Base-by-base conservation (phyloP, 208 protist genomes). In the Wallacemonas sp. region DNA sequence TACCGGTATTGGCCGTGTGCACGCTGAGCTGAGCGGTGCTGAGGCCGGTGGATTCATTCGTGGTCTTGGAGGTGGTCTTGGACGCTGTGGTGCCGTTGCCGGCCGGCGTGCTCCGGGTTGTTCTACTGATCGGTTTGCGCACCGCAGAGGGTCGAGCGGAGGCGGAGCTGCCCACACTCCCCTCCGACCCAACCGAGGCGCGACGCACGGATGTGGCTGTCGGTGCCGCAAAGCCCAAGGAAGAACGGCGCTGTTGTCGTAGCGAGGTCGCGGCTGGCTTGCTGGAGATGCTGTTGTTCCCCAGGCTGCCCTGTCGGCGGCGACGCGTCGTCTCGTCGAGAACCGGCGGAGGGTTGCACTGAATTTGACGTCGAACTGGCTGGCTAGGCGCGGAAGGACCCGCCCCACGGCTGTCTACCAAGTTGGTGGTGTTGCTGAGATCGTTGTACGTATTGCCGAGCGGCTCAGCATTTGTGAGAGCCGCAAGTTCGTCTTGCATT, bases 391-490 rank as follows among this genome's bases (percentile, higher is more conserved):
- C 8, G 51, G 17, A n/a, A n/a, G n/a, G n/a, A n/a, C n/a, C 51
- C 5, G 15, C 51, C 4, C 30, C 51, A 9, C 51, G n/a, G 28
- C 51, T 31, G 15, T 15, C 30, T 14, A 58, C 30, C 31, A 58
- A 19, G 19, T 58, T 1, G 14, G 51, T 42, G n/a, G 51, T 58
- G 51, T 58, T 33, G 26, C 21, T 54, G 12, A 38, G 11, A 19
- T 58, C 51, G 12, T 38, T 58, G 59, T 64, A 64, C 8, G 59
- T 64, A 28, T 47, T 64, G 59, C 59, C 59, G 5, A 64, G 59
- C 38, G 59, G 59, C 42, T 64, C 59, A 5, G 59, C 59, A 5
- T 22, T 5, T 5, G 3, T 64, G 17, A 64, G 41, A 8, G 38
- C 24, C 15, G 38, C 22, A 3, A 64, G 59, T 34, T 64, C 59